Percentiles rank a stretch among this genome's conserved stretches.
Evolutionary conservation across 2,329 filamentous ascomycete genomes (phyloP).

Genomic region (Endoconidiophora polonica): DNA sequence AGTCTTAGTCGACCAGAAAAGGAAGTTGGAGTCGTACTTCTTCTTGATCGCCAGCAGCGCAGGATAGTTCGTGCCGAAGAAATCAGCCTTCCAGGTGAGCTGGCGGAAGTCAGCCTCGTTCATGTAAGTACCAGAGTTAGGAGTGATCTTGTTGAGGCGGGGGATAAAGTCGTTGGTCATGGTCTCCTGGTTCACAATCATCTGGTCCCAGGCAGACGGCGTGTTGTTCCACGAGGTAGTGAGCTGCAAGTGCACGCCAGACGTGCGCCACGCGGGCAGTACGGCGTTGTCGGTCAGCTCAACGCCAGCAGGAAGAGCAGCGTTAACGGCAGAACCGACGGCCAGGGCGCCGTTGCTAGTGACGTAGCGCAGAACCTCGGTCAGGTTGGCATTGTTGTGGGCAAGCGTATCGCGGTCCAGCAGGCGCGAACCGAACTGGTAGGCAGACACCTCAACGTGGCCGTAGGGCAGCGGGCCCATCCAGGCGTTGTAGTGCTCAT

Average conservation of each 20-base stretch:
- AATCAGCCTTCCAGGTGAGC: conserved; percentile 25
- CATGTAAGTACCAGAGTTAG: conserved; percentile 28
- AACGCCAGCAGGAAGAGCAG: conserved; percentile 15
- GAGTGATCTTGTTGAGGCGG: conserved; percentile 23
- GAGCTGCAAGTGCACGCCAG: conserved; percentile 7
- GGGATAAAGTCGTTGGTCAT: conserved; percentile 19
- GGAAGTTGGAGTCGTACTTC: conserved; percentile 28
- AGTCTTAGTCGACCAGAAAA: conserved; percentile 31
- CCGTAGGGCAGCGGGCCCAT: conserved; percentile 19
- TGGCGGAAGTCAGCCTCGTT: conserved; percentile 35
- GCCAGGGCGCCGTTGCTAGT: conserved; percentile 19
- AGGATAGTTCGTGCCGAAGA: conserved; percentile 31
- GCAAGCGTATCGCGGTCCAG: conserved; percentile 23
- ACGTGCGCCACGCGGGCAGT: conserved; percentile 15
- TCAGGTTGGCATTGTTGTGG: conserved; percentile 18
- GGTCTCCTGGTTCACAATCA: conserved; percentile 6
- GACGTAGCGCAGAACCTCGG: conserved; percentile 21
- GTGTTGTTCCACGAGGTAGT: conserved; percentile 7
- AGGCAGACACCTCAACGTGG: conserved; percentile 17
- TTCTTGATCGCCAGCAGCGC: conserved; percentile 29
- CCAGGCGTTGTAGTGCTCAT: conserved; percentile 20
- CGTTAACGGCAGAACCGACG: conserved; percentile 22
- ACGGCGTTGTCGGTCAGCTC: conserved; percentile 16
- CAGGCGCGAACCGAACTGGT: conserved; percentile 24
- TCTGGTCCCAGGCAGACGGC: conserved; percentile 5